Evolutionary conservation across 2,329 filamentous ascomycete genomes (phyloP), one percentile per base, ranked within the genome.

Genomic region (Fusarium marasasianum): DNA sequence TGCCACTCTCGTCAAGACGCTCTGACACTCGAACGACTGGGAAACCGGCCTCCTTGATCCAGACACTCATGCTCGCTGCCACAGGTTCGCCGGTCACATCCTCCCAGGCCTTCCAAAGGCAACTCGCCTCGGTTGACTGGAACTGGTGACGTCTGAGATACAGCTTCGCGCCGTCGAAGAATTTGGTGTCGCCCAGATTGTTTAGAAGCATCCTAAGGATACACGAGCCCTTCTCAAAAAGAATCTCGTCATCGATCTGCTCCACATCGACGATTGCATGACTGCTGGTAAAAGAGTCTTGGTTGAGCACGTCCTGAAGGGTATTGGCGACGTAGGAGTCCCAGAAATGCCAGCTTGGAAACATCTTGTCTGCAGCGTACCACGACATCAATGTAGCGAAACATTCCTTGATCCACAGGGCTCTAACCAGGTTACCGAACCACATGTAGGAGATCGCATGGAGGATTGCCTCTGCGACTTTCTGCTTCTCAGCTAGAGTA

Each of bases 1-100:
- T 51, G 12, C 48, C 31, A 35, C 31, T 35, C 15, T 35, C 15
- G 8, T 51, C 31, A 6, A 3, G 3, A 4, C 6, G 5, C n/a
- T 35, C n/a, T 4, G 31, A 35, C 3, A 35, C 48, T 24, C 22
- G 22, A 7, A 51, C 4, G 12, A 51, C 22, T 3, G 22, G 48
- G 17, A 35, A 24, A 7, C 29, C n/a, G 7, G 48, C 3, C 1
- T 35, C 3, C 2, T 24, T 24, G 22, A 6, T 51, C 22, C 22
- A 50, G 8, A 14, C 0, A 3, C 17, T 24, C 22, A 51, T 51
- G 8, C 17, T 18, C 1, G 12, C 12, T 8, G 17, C 31, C 1
- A 53, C 4, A 4, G n/a, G 5, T 11, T 20, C 31, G 0, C 22
- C 8, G 1, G 17, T 53, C 0, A 37, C 31, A 1, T 26, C n/a